A percentile compares a stretch with the other conserved stretches of the same genome.
phyloP scores from a whole-genome alignment of 169 alveolate species.

The Theileria parva region DNA sequence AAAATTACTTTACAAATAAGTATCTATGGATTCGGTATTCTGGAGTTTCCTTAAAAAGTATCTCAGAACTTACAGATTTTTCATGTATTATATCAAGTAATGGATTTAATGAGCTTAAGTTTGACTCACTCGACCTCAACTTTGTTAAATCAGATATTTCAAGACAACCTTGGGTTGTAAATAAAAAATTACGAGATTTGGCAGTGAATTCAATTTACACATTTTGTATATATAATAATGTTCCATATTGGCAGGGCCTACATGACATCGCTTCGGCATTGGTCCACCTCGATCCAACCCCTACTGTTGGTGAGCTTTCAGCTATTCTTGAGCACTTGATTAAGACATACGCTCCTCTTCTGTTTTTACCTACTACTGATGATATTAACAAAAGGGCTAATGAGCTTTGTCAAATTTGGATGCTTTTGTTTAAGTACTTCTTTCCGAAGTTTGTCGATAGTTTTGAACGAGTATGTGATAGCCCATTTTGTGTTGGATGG shows the following conservation, averaged over 20 bases:
- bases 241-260: conserved; percentile 70
- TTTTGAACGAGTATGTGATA: conserved; percentile 31
- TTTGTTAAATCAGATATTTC: conserved; percentile 44
- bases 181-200: conserved; percentile 13
- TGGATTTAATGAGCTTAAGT: conserved; percentile 30
- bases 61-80: conserved; percentile 33
- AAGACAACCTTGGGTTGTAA: conserved; percentile 58
- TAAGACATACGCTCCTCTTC: conserved; percentile 32
- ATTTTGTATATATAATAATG: conserved; percentile 63
- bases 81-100: conserved; percentile 11
- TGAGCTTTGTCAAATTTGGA: conserved; percentile 44
- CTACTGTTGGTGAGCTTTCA: conserved; percentile 57
- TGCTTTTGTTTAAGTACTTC: conserved; percentile 55
- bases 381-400: conserved; percentile 33
- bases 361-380: conserved; percentile 18
- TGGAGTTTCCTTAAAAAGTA: conserved; percentile 11
- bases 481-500: conserved; percentile 53
- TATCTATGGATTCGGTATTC: conserved; percentile 23
- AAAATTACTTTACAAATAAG: conserved; percentile 30
- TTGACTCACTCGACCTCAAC: conserved; percentile 41
- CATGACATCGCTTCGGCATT: conserved; percentile 67
- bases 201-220: conserved; percentile 34
- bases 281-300: conserved; percentile 45
- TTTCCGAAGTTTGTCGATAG: conserved; percentile 48
- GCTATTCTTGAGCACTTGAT: conserved; percentile 47